phyloP scores from a whole-genome alignment of 768 basidiomycete genomes.

The Podaxis pistillaris region DNA sequence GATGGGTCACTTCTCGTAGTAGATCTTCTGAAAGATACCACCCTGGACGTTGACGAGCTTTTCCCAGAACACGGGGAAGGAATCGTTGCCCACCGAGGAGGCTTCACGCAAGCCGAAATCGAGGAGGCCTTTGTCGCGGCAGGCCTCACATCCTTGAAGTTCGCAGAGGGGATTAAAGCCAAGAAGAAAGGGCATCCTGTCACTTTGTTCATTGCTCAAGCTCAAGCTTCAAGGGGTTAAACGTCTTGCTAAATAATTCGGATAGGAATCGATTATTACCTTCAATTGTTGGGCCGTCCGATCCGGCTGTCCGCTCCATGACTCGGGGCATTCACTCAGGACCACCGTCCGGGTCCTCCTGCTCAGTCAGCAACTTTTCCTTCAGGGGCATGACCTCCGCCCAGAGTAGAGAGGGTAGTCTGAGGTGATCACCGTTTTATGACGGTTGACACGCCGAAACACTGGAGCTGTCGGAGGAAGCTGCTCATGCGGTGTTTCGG shows the following conservation, averaged over 20 bases:
- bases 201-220: constrained; percentile 24
- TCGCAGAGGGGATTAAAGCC: constrained; percentile 18
- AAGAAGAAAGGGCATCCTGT: constrained; percentile 20
- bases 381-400: not conserved
- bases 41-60: constrained; percentile 15
- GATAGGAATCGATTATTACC: not conserved
- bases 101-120: constrained; percentile 25
- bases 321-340: not conserved
- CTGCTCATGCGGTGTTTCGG: not conserved
- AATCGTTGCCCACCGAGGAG: constrained; percentile 30
- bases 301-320: not conserved
- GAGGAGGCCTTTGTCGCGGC: constrained; percentile 24
- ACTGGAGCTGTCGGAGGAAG: not conserved
- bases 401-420: too few relatives aligned
- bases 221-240: constrained; percentile 12
- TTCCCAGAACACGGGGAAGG: constrained; percentile 23
- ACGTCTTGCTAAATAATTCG: not conserved
- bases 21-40: constrained; percentile 41
- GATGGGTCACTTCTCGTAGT: constrained; percentile 54
- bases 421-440: too few relatives aligned
- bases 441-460: too few relatives aligned
- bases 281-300: not conserved
- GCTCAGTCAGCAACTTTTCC: not conserved
- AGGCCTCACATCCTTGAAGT: constrained; percentile 22
- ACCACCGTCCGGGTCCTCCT: not conserved